These are phyloP conservation scores for Cordyceps cateniannulata DNA, from an alignment of 2,329 filamentous ascomycete genomes.

Conservation along the genomic window DNA sequence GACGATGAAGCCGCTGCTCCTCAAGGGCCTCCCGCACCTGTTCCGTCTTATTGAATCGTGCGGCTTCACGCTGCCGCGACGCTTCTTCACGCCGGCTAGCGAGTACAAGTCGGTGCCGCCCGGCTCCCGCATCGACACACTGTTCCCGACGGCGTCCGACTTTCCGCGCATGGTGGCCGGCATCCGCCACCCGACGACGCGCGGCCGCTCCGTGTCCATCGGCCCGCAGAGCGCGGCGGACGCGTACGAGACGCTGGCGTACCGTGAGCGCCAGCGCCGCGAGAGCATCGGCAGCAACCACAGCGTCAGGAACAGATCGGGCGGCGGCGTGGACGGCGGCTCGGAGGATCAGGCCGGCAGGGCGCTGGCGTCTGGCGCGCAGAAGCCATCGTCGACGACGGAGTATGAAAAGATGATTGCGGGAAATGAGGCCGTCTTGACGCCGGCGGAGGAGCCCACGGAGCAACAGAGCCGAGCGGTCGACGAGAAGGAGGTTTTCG, in stretches of 20 bases:
- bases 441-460: slow-evolving; percentile 22
- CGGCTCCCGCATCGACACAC: slow-evolving; percentile 68
- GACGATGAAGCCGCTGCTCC: slow-evolving; percentile 75
- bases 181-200: slow-evolving; percentile 64
- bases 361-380: slow-evolving; percentile 38
- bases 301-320: slow-evolving; percentile 38
- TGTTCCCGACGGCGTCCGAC: slow-evolving; percentile 84
- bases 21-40: slow-evolving; percentile 72
- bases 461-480: slow-evolving; percentile 41
- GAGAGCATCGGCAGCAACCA: slow-evolving; percentile 49
- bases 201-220: slow-evolving; percentile 77
- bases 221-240: slow-evolving; percentile 95
- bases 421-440: slow-evolving; percentile 45
- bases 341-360: slow-evolving; percentile 33
- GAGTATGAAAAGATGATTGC: slow-evolving; percentile 72
- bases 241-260: slow-evolving; percentile 90
- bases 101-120: slow-evolving; percentile 78
- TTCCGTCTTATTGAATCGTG: slow-evolving; percentile 79
- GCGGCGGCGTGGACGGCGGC: slow-evolving; percentile 32
- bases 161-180: slow-evolving; percentile 75
- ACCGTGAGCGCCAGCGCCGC: slow-evolving; percentile 60
- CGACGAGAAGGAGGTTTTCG: slow-evolving; percentile 76
- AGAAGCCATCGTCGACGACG: slow-evolving; percentile 44
- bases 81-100: slow-evolving; percentile 86
- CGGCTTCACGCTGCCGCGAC: slow-evolving; percentile 73